Evolutionary conservation across 805 yeast species (phyloP).

Genomic region (Candida ipomoeae): DNA sequence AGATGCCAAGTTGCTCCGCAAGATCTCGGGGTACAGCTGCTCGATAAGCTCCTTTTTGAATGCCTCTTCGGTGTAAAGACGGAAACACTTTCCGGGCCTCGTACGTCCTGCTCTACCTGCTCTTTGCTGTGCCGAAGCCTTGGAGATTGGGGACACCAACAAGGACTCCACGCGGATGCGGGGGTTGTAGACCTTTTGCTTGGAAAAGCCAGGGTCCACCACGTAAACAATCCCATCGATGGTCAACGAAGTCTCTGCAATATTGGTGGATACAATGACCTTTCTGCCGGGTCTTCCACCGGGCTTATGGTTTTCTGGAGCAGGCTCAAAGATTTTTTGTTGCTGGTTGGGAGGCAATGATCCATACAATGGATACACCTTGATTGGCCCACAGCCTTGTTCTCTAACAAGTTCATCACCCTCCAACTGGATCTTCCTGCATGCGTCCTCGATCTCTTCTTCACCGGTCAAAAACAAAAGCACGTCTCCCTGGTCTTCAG

Average conservation of each 20-base stretch:
- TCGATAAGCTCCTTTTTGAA: slow-evolving; percentile 90
- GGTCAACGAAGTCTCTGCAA: slow-evolving; percentile 96
- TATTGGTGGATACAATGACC: slow-evolving; percentile 87
- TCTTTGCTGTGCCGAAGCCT: slow-evolving; percentile 96
- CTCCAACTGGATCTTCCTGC: slow-evolving; percentile 81
- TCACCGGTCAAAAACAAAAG: slow-evolving; percentile 89
- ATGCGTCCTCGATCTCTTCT: slow-evolving; percentile 97
- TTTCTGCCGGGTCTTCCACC: slow-evolving; percentile 94
- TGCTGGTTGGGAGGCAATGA: slow-evolving; percentile 95
- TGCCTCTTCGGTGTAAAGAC: slow-evolving; percentile 95
- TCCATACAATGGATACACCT: slow-evolving; percentile 92
- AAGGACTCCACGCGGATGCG: slow-evolving; percentile 92
- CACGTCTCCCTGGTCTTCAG: slow-evolving; percentile 91
- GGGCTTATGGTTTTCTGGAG: slow-evolving; percentile 66
- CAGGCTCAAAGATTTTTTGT: slow-evolving; percentile 88
- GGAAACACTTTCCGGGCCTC: slow-evolving; percentile 95
- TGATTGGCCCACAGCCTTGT: slow-evolving; percentile 82
- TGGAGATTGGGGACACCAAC: slow-evolving; percentile 91
- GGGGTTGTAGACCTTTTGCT: slow-evolving; percentile 95
- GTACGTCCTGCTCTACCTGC: slow-evolving; percentile 99
- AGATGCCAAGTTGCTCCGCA: slow-evolving; percentile 83
- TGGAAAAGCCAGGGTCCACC: slow-evolving; percentile 95
- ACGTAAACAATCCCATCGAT: slow-evolving; percentile 97
- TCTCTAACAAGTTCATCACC: slow-evolving; percentile 87
- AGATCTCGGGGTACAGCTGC: slow-evolving; percentile 93